These are phyloP conservation scores for Aspergillus carlsbadensis DNA, from an alignment of 495 filamentous ascomycete genomes.

Conservation along the genomic window DNA sequence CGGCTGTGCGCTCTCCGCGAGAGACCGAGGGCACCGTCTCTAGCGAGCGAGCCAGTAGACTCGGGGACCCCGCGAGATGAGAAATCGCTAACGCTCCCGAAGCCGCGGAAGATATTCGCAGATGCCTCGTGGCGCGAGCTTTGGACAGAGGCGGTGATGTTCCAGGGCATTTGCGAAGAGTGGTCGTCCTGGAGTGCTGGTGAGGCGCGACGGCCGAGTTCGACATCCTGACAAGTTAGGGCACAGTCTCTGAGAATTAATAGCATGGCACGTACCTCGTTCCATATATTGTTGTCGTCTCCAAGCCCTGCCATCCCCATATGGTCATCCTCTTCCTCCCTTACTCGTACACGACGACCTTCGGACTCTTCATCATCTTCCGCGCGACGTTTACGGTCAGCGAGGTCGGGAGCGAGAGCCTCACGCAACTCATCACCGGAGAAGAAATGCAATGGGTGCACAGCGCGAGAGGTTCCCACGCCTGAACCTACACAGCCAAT, in stretches of 20 bases:
- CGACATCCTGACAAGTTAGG: conserved; percentile 44
- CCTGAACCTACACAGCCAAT: conserved; percentile 58
- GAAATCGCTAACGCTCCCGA: conserved; percentile 56
- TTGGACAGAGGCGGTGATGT: conserved; percentile 59
- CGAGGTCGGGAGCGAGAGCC: conserved; percentile 30
- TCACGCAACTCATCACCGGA: conserved; percentile 53
- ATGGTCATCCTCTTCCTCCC: conserved; percentile 38
- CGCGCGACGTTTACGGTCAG: conserved; percentile 42
- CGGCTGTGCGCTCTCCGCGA: conserved; percentile 39
- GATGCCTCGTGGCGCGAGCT: conserved; percentile 51
- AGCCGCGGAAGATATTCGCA: conserved; percentile 38
- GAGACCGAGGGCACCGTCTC: conserved; percentile 5
- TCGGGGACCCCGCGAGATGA: conserved; percentile 44
- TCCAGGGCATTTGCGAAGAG: conserved; percentile 70
- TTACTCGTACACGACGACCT: conserved; percentile 46
- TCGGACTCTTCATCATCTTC: conserved; percentile 34
- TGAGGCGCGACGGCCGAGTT: conserved; percentile 61
- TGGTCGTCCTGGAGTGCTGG: conserved; percentile 55
- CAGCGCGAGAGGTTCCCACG: conserved; percentile 35
- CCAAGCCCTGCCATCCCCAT: conserved; percentile 26
- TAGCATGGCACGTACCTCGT: conserved; percentile 8
- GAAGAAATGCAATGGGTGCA: conserved; percentile 52
- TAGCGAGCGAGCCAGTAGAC: conserved; percentile 11
- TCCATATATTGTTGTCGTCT: conserved; percentile 13
- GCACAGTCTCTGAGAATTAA: background rate